A percentile compares a stretch with the other conserved stretches of the same genome.
phyloP scores from a whole-genome alignment of 2,329 filamentous ascomycete species.

The Xylariomycetidae sp. region DNA sequence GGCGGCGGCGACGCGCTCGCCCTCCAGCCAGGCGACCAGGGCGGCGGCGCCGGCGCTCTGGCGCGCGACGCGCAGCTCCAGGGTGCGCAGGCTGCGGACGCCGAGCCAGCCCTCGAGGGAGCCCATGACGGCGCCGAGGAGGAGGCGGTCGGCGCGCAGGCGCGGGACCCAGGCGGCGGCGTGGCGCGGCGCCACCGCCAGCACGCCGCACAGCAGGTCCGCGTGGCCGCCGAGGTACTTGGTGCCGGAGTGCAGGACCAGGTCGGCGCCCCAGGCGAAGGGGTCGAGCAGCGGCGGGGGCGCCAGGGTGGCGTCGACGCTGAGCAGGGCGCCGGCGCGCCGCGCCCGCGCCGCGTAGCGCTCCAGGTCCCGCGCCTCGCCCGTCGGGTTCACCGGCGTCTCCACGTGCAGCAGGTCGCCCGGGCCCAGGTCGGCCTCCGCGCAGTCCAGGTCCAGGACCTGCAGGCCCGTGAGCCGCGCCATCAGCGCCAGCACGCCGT shows the following conservation, averaged over 20 bases:
- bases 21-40: slow-evolving; percentile 67
- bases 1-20: too few species aligned
- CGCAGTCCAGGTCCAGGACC: slow-evolving; percentile 65
- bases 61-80: slow-evolving; percentile 73
- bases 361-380: slow-evolving; percentile 68
- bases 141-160: slow-evolving; percentile 64
- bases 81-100: slow-evolving; percentile 74
- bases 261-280: slow-evolving; percentile 72
- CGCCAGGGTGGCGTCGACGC: slow-evolving; percentile 87
- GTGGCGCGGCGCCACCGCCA: slow-evolving; percentile 55
- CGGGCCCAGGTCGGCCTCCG: slow-evolving; percentile 59
- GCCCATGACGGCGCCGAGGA: slow-evolving; percentile 79
- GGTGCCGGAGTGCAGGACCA: slow-evolving; percentile 87
- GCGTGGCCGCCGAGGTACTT: slow-evolving; percentile 97
- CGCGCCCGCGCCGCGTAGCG: slow-evolving; percentile 69
- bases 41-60: slow-evolving; percentile 66
- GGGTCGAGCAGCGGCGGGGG: slow-evolving; percentile 87
- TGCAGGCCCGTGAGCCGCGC: slow-evolving; percentile 69
- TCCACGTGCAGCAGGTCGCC: slow-evolving; percentile 90
- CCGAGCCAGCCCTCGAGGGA: slow-evolving; percentile 90
- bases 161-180: slow-evolving; percentile 50
- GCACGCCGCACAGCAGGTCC: slow-evolving; percentile 83
- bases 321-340: slow-evolving; percentile 64
- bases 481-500: slow-evolving; percentile 73
- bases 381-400: slow-evolving; percentile 88